Evolutionary conservation across 2,329 filamentous ascomycete genomes (phyloP).

Genomic region (Penicillium sp.): DNA sequence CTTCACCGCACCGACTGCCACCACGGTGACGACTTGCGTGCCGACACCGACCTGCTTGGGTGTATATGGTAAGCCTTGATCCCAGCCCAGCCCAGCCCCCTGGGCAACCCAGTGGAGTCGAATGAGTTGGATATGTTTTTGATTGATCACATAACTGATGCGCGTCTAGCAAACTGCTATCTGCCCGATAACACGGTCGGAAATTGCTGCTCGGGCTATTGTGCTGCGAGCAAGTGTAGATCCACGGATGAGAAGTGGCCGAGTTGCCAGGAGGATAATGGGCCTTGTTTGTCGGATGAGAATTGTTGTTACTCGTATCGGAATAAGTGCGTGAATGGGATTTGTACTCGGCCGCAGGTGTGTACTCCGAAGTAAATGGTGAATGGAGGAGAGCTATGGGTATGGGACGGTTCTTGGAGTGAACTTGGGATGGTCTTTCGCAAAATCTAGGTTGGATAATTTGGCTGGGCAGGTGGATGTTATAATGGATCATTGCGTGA

Average conservation of each 20-base stretch:
- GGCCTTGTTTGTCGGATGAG: slow-evolving; percentile 26
- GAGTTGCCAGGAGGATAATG: slow-evolving; percentile 28
- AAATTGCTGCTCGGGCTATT: slow-evolving; percentile 33
- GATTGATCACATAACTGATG: neutral
- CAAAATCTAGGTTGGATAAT: neutral
- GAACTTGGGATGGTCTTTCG: neutral
- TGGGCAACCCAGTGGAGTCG: neutral
- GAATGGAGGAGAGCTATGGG: neutral
- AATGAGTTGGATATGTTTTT: neutral
- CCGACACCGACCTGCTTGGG: slow-evolving; percentile 27
- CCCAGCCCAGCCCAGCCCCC: neutral
- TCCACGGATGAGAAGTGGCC: slow-evolving; percentile 32
- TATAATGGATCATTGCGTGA: neutral
- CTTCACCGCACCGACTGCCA: slow-evolving; percentile 18
- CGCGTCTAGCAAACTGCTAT: neutral
- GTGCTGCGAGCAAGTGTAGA: slow-evolving; percentile 32
- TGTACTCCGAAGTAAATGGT: neutral
- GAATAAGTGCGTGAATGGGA: slow-evolving; percentile 22
- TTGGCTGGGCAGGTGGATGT: neutral
- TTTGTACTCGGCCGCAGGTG: slow-evolving; percentile 17
- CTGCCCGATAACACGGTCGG: slow-evolving; percentile 17
- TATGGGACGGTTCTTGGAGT: no score
- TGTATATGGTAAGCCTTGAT: slow-evolving; percentile 25
- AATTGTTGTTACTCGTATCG: slow-evolving; percentile 33
- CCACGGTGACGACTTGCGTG: slow-evolving; percentile 26